Conservation (phyloP, 352 stramenopile species). For the Globisporangium carolinianum region DNA sequence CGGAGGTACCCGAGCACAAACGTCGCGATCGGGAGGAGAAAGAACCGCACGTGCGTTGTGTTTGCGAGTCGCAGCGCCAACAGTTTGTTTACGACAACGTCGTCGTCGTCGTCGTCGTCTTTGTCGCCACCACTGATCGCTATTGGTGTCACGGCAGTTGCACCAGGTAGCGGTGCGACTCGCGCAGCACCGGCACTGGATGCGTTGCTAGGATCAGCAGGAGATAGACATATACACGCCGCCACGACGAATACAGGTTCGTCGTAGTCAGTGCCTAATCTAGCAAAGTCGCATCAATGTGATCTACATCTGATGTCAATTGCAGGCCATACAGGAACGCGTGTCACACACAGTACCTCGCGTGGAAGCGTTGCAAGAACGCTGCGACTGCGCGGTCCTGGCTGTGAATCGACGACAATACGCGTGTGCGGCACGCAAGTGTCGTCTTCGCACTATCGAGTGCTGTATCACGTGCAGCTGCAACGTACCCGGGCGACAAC, state of each 20-base stretch:
- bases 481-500: slow-evolving; percentile 36
- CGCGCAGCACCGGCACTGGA: no score
- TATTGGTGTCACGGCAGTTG: no score
- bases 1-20: slow-evolving; percentile 49
- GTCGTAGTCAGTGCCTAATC: no score
- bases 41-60: slow-evolving; percentile 33
- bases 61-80: slow-evolving; percentile 24
- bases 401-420: slow-evolving; percentile 52
- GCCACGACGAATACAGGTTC: no score
- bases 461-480: slow-evolving; percentile 15
- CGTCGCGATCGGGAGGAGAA: slow-evolving; percentile 40
- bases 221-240: no score
- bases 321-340: no score
- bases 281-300: no score
- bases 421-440: slow-evolving; percentile 34
- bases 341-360: not conserved
- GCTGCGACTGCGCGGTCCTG: slow-evolving; percentile 37
- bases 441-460: slow-evolving; percentile 30
- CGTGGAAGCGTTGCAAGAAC: slow-evolving; percentile 49
- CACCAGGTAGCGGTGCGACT: no score
- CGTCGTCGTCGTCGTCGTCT: slow-evolving; percentile 3
- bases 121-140: no score
- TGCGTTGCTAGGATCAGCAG: no score
- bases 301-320: no score
- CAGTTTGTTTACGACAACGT: slow-evolving; percentile 24